These are phyloP conservation scores for Neopestalotiopsis rosae DNA, from an alignment of 2,329 filamentous ascomycete species.

Conservation along the genomic window DNA sequence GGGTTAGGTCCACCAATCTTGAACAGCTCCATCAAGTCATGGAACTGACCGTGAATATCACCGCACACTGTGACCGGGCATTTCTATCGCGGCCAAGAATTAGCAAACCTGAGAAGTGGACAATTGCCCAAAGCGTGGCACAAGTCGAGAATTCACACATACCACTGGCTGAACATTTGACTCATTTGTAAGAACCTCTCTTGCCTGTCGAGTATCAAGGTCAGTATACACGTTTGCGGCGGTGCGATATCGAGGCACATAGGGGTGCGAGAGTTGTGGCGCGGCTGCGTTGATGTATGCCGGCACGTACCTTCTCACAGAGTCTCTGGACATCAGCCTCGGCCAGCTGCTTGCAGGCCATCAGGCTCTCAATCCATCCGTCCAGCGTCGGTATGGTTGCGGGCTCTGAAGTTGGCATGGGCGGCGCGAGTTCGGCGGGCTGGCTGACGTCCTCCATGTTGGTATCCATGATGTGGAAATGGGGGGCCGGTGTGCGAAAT, in stretches of 20 bases:
- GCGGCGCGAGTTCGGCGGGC: constrained; percentile 73
- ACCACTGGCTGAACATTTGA: constrained; percentile 99
- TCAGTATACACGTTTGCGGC: constrained; percentile 22
- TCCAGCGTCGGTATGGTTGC: constrained; percentile 92
- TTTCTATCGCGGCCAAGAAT: constrained; percentile 65
- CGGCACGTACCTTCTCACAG: constrained; percentile 84
- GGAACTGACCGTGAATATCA: constrained; percentile 98
- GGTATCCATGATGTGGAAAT: constrained; percentile 74
- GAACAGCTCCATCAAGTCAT: constrained; percentile 99
- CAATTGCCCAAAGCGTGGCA: not conserved
- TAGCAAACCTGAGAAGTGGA: constrained; percentile 29
- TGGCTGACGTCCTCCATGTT: constrained; percentile 99
- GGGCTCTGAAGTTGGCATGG: constrained; percentile 73
- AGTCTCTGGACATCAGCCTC: constrained; percentile 95
- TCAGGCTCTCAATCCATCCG: constrained; percentile 97
- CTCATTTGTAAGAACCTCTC: constrained; percentile 96
- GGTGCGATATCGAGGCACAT: constrained; percentile 15
- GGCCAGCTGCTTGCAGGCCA: constrained; percentile 97
- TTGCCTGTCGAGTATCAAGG: constrained; percentile 64
- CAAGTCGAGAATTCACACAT: constrained; percentile 44
- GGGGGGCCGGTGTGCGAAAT: constrained; percentile 18
- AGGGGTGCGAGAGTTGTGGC: not conserved
- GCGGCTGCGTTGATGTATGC: not conserved
- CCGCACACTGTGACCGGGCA: constrained; percentile 98
- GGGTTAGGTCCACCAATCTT: constrained; percentile 98